Evolutionary conservation across 1,284 basidiomycete genomes (phyloP).

Genomic region (Mycena citricolor): DNA sequence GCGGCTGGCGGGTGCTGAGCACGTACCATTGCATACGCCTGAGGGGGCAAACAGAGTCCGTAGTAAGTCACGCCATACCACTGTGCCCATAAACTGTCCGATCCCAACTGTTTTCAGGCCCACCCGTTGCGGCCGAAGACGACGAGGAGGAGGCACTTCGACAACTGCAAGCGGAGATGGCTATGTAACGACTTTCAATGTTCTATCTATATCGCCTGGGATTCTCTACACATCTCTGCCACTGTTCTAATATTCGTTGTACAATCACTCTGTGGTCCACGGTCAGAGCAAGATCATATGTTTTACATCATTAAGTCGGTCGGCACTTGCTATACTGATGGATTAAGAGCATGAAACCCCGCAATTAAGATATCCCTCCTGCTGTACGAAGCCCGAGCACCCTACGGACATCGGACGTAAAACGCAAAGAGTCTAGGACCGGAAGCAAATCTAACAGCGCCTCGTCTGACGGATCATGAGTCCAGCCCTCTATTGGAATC

Average conservation of each 20-base stretch:
- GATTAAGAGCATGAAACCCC: conserved; percentile 26
- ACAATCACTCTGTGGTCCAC: conserved; percentile 18
- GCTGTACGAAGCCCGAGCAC: conserved; percentile 81
- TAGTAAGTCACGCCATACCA: conserved; percentile 44
- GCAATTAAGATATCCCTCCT: conserved; percentile 32
- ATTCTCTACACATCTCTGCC: conserved; percentile 21
- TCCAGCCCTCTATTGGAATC: conserved; percentile 99
- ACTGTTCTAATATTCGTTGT: conserved; percentile 30
- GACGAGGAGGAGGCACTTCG: conserved; percentile 93
- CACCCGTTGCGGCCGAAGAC: conserved; percentile 63
- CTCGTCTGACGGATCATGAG: conserved; percentile 95
- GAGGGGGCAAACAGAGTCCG: conserved; percentile 54
- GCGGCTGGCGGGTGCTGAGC: conserved; percentile 85
- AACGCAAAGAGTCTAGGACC: conserved; percentile 92
- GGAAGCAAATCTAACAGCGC: conserved; percentile 94
- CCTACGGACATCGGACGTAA: conserved; percentile 92
- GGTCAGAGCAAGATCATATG: conserved; percentile 25
- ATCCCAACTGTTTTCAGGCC: conserved; percentile 29
- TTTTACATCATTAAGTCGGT: conserved; percentile 31
- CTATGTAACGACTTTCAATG: conserved; percentile 59
- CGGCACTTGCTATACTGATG: conserved; percentile 31
- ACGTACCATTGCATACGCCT: conserved; percentile 87
- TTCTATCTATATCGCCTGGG: conserved; percentile 11
- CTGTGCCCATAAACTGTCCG: conserved; percentile 1
- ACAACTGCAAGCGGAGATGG: conserved; percentile 88